Evolutionary conservation across 441 rosid genomes (phyloP), one percentile per base, ranked within the genome.

Genomic region (Metrosideros polymorpha): DNA sequence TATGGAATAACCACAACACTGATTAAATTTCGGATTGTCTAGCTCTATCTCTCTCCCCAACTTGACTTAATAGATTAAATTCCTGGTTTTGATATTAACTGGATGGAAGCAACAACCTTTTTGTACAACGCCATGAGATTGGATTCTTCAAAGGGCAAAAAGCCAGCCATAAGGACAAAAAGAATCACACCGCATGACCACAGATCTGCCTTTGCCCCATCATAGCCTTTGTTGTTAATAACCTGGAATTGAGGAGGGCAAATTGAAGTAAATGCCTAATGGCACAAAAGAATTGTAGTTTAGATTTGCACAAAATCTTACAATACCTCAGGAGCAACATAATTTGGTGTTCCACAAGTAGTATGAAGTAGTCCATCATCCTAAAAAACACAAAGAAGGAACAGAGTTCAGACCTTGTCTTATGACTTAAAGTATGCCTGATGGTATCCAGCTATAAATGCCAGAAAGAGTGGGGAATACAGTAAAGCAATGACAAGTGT

Each of bases 161-260:
- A 98, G 54, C 99, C 99, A 90, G 99, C 99, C 99, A 96, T 98
- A 87, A 98, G 89, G 87, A 98, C 99, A 89, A 90, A 98, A 59
- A 98, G 98, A 89, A 98, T 98, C 86, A 98, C 99, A 86, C 99
- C 99, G 51, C 99, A 98, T 24, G 99, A 98, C 99, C 99, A 98
- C 79, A 96, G 90, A 91, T 98, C 99, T 71, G 99, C 99, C 93
- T 94, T 96, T 1, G 99, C 98, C 88, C 99, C 99, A 93, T 98
- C 96, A 83, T 98, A 98, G 71, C 99, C 99, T 91, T 98, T 98
- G 92, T 98, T 94, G 88, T 96, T 95, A 90, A 98, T 96, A 85
- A 98, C 99, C 99, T 15, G 85, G 19, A 30, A 83, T 75, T 53
- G n/a, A 50, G 42, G 85, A 88, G 61, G 83, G 47, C 35, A 83